Evolutionary conservation across 2,329 filamentous ascomycete genomes (phyloP).

Genomic region (Diaporthe vaccinii): DNA sequence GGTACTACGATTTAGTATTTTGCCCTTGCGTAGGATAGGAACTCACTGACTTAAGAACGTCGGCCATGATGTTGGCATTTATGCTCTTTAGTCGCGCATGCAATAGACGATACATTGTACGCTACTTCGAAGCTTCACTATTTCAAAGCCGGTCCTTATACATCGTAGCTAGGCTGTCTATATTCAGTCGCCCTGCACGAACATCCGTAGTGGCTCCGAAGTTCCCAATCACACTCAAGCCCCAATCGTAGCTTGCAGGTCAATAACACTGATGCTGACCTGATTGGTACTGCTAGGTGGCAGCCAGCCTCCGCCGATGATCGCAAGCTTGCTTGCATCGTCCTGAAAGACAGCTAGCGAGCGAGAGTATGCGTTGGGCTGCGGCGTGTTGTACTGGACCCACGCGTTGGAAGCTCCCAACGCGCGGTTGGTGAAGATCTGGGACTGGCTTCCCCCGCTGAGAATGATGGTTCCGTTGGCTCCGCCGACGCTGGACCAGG

Average conservation of each 20-base stretch:
- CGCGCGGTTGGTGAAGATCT: conserved; percentile 58
- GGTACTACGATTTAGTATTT: not conserved
- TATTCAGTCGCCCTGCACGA: too few relatives aligned
- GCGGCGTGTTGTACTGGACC: conserved; percentile 52
- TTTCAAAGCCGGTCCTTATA: too few relatives aligned
- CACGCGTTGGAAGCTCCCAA: conserved; percentile 54
- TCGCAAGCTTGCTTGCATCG: conserved; percentile 53
- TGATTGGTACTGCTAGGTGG: conserved; percentile 62
- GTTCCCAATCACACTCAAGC: not conserved
- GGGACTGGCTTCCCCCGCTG: conserved; percentile 53
- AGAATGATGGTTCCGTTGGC: conserved; percentile 60
- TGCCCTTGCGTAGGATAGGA: not conserved
- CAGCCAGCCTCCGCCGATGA: conserved; percentile 60
- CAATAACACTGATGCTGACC: conserved; percentile 44
- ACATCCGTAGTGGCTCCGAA: not conserved
- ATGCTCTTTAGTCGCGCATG: too few relatives aligned
- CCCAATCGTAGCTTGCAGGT: not conserved
- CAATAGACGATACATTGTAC: too few relatives aligned
- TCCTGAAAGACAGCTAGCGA: conserved; percentile 53
- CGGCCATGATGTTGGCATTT: not conserved
- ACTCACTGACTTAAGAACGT: not conserved
- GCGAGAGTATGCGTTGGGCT: conserved; percentile 55
- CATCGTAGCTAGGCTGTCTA: not conserved
- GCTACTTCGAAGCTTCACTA: too few relatives aligned
- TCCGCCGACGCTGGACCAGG: conserved; percentile 59